These are phyloP conservation scores for Emericellopsis cladophorae DNA, from an alignment of 2,329 filamentous ascomycete genomes.

Conservation along the genomic window DNA sequence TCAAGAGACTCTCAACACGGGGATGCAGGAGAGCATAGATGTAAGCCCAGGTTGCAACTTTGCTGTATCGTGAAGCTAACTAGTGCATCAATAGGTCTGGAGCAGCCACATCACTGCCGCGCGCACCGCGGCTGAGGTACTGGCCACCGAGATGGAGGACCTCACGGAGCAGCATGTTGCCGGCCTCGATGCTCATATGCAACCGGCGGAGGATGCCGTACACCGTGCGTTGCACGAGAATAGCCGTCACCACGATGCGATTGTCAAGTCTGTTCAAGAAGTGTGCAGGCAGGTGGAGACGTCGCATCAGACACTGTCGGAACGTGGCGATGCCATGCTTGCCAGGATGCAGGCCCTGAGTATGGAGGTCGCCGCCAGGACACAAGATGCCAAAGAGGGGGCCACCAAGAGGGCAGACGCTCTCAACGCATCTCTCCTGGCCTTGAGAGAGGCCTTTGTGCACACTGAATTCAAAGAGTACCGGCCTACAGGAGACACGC, in stretches of 20 bases:
- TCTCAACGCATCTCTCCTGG: slow-evolving; percentile 55
- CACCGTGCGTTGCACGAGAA: slow-evolving; percentile 72
- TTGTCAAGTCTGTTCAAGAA: slow-evolving; percentile 53
- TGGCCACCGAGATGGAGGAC: slow-evolving; percentile 80
- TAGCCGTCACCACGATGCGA: slow-evolving; percentile 58
- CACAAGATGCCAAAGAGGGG: slow-evolving; percentile 8
- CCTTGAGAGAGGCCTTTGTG: slow-evolving; percentile 58
- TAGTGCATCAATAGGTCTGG: slow-evolving; percentile 77
- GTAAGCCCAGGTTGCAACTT: no score
- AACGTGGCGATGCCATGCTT: slow-evolving; percentile 43
- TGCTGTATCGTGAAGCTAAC: no score
- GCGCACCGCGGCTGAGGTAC: slow-evolving; percentile 69
- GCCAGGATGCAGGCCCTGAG: slow-evolving; percentile 23
- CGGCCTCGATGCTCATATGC: slow-evolving; percentile 80
- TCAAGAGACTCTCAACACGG: slow-evolving; percentile 43
- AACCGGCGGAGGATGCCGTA: slow-evolving; percentile 82
- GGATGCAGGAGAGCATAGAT: no score
- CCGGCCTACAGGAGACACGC: slow-evolving; percentile 72
- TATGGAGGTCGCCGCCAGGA: no score
- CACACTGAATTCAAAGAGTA: slow-evolving; percentile 64
- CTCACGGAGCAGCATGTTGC: slow-evolving; percentile 83
- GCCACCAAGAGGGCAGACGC: slow-evolving; percentile 47
- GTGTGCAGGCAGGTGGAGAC: slow-evolving; percentile 35
- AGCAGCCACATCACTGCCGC: slow-evolving; percentile 69
- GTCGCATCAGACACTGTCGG: slow-evolving; percentile 36